Base-by-base conservation (phyloP, 2,329 filamentous ascomycete genomes). In the Penicillium sp. region DNA sequence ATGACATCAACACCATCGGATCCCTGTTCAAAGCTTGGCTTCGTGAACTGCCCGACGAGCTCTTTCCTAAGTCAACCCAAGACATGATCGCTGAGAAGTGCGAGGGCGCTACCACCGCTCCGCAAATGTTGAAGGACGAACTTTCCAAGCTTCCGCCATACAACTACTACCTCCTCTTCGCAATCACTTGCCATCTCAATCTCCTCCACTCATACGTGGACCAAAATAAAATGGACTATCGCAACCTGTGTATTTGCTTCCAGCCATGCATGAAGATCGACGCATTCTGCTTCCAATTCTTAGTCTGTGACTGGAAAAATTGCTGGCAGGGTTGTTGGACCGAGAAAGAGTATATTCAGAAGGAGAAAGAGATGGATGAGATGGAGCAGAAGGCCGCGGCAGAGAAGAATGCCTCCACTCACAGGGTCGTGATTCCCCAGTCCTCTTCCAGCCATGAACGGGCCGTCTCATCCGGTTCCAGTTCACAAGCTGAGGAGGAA, bases 171-270 rank as follows among this genome's bases (percentile, higher is more conserved):
- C 87, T 97, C 12, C 85, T 97, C 5, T 97, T 97, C 70, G 93
- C 93, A 64, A 96, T 97, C 63, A 97, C 93, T 27, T 97, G 93
- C 73, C 93, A 97, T 66, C 85, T 97, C 42, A 96, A 91, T 64
- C 82, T 97, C 21, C 82, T 97, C 8, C 86, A 96, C 62, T 91
- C 90, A 1, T 93, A 96, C 71, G 89, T 91, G 20, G 90, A 95
- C 59, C 92, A 93, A 78, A 97, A 97, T 82, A 96, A 96, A 78
- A 97, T 97, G 93, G 91, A 96, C 68, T 96, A 93, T 69, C 86
- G 90, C 67, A 97, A 97, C 60, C 79, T 97, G 20, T 96, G 91
- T 75, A 96, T 97, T 63, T 97, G 93, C 76, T 97, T 97, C 73
- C 91, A 96, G 72, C 93, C 93, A 3, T 96, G 91, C 72, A 91